Conservation (phyloP, 2,329 filamentous ascomycete genomes). For the Cadophora gregata region DNA sequence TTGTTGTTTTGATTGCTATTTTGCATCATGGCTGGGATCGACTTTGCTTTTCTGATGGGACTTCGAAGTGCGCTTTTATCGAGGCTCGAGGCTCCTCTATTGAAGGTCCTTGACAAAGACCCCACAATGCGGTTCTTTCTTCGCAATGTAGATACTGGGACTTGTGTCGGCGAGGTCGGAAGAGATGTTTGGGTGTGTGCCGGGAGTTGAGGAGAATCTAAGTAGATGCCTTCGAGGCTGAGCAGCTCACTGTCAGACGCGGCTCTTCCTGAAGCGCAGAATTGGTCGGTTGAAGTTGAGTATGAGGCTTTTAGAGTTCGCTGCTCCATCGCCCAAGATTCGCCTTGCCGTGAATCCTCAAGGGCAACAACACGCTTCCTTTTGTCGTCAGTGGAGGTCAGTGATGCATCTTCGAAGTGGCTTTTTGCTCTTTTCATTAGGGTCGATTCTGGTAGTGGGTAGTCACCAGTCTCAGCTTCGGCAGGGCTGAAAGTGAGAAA, state of each 20-base stretch:
- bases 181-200: constrained; percentile 32
- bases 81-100: constrained; percentile 45
- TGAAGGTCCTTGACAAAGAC: constrained; percentile 54
- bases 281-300: constrained; percentile 27
- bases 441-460: constrained; percentile 55
- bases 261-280: constrained; percentile 42
- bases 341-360: constrained; percentile 27
- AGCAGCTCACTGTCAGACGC: constrained; percentile 43
- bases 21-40: constrained; percentile 40
- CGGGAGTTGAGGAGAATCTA: constrained; percentile 37
- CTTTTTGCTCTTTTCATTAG: constrained; percentile 52
- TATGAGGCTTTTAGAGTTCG: constrained; percentile 31
- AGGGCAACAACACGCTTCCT: constrained; percentile 17
- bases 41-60: constrained; percentile 47
- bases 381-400: constrained; percentile 33
- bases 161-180: constrained; percentile 36
- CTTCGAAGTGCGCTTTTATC: constrained; percentile 45
- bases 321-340: constrained; percentile 29
- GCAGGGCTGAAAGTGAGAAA: constrained; percentile 64
- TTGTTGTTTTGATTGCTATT: constrained; percentile 50
- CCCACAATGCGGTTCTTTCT: constrained; percentile 37
- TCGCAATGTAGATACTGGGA: constrained; percentile 21
- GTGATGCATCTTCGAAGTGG: constrained; percentile 30
- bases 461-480: constrained; percentile 44
- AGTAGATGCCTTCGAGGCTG: constrained; percentile 41